phyloP scores from a whole-genome alignment of 2,329 filamentous ascomycete genomes.

The Herpotrichia juniperi region DNA sequence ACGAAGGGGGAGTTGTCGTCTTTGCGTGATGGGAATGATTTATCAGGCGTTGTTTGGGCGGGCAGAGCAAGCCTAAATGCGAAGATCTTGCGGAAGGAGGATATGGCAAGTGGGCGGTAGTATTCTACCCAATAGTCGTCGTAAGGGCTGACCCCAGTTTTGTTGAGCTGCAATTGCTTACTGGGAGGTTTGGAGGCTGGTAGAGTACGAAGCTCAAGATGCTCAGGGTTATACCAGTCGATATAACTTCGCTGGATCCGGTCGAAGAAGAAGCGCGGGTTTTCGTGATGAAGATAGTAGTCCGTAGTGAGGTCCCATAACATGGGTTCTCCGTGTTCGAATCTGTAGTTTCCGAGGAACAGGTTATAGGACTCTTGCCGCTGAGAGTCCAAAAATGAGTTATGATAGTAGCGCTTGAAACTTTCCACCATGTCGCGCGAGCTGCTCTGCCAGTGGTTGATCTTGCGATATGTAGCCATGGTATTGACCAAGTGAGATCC shows the following conservation, averaged over 20 bases:
- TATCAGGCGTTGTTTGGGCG: conserved; percentile 79
- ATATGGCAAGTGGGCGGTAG: conserved; percentile 85
- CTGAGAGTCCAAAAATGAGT: conserved; percentile 97
- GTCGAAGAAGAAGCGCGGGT: conserved; percentile 75
- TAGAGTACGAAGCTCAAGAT: conserved; percentile 68
- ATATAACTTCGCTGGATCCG: conserved; percentile 75
- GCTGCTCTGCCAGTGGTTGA: conserved; percentile 98
- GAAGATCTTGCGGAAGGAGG: conserved; percentile 91
- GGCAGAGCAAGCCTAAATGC: conserved; percentile 80
- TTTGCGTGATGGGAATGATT: conserved; percentile 71
- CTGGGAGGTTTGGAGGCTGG: conserved; percentile 57
- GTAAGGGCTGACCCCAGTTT: conserved; percentile 62
- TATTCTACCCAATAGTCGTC: conserved; percentile 99
- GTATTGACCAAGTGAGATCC: conserved; percentile 98
- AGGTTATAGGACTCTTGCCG: conserved; percentile 97
- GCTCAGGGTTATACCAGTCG: conserved; percentile 80
- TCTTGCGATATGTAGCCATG: conserved; percentile 98
- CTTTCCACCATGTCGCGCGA: conserved; percentile 99
- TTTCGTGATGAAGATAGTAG: conserved; percentile 91
- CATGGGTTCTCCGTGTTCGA: conserved; percentile 85
- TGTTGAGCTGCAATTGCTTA: conserved; percentile 17
- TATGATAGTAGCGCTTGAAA: conserved; percentile 99
- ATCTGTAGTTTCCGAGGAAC: conserved; percentile 96
- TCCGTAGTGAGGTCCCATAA: conserved; percentile 95
- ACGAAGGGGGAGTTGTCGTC: conserved; percentile 90